Conservation (phyloP, 495 filamentous ascomycete genomes). For the Alectoria sarmentosa region DNA sequence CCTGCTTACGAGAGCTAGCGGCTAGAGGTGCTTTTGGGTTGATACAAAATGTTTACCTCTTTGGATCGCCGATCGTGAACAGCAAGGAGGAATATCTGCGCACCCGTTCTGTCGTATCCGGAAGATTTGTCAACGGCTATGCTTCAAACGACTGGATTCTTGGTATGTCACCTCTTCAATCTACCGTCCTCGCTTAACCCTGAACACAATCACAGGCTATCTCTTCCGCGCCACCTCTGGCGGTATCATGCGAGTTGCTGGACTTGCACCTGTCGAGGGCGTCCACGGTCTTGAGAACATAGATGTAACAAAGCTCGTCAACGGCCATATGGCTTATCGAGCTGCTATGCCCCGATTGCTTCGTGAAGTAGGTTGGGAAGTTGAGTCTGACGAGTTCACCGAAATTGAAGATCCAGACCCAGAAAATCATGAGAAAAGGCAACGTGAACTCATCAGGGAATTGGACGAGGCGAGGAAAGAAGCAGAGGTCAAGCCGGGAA, state of each 20-base stretch:
- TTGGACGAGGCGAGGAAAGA: slow-evolving; percentile 91
- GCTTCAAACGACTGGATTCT: slow-evolving; percentile 96
- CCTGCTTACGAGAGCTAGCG: slow-evolving; percentile 81
- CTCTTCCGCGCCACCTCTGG: slow-evolving; percentile 92
- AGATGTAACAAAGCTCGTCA: slow-evolving; percentile 77
- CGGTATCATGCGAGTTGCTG: slow-evolving; percentile 84
- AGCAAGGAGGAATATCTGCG: slow-evolving; percentile 86
- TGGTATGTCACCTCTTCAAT: slow-evolving; percentile 34
- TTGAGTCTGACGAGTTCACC: slow-evolving; percentile 87
- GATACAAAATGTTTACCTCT: slow-evolving; percentile 92
- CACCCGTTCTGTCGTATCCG: slow-evolving; percentile 73
- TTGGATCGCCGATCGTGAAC: slow-evolving; percentile 85
- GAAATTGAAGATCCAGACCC: slow-evolving; percentile 98
- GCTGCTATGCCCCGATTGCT: slow-evolving; percentile 82
- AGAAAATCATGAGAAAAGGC: slow-evolving; percentile 79
- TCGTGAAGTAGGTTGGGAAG: slow-evolving; percentile 77
- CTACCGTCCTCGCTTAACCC: neutral
- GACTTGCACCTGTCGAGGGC: slow-evolving; percentile 71
- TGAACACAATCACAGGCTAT: slow-evolving; percentile 48
- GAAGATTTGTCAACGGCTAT: slow-evolving; percentile 92
- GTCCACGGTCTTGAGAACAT: slow-evolving; percentile 83
- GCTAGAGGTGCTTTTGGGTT: slow-evolving; percentile 82
- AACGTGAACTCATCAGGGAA: slow-evolving; percentile 90
- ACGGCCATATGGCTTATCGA: slow-evolving; percentile 96
- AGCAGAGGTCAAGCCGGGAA: slow-evolving; percentile 63